Base-by-base conservation (phyloP, 1,139 yeast genomes). In the Hanseniaspora sp. region DNA sequence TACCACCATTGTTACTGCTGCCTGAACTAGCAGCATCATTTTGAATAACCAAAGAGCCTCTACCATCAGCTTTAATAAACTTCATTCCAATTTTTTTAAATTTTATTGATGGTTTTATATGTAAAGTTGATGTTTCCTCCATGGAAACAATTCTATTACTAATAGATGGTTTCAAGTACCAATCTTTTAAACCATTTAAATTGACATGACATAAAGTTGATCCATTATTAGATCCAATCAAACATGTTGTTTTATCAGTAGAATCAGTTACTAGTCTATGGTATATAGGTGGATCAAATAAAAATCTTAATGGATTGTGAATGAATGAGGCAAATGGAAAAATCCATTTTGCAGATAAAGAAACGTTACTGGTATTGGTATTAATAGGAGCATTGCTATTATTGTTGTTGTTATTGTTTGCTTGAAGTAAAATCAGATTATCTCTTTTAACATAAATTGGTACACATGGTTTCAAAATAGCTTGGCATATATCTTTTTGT, bases 51-150 rank as follows among this genome's bases (percentile, higher is more conserved):
- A 61, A 62, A 3, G 52, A 39, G 11, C 70, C 70, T 38, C 69
- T 61, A 9, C 70, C 70, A 46, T 60, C 63, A 6, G 63, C 18
- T 7, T 60, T 58, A 33, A 59, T 59, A 51, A 58, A 63, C 39
- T 61, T 59, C 34, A 49, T 35, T 30, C 55, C 54, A 13, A 58
- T 52, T 39, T 51, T 56, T 44, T 52, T 55, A 46, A 55, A 46
- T 34, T 52, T 53, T 11, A 56, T 54, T n/a, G 52, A 58, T 38
- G 60, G 60, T 23, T 56, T 59, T 23, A 65, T 43, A 5, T 58
- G 56, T 15, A 67, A 56, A 52, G 67, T 63, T 7, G 67, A 58
- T 44, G 65, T 66, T 17, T 59, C 60, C 56, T 67, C 70, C 57
- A 58, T 65, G 0, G 67, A 66, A 7, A 65, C 61, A 31, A 67